phyloP scores from a whole-genome alignment of 1,284 basidiomycete species.

The Blastosporella zonata region DNA sequence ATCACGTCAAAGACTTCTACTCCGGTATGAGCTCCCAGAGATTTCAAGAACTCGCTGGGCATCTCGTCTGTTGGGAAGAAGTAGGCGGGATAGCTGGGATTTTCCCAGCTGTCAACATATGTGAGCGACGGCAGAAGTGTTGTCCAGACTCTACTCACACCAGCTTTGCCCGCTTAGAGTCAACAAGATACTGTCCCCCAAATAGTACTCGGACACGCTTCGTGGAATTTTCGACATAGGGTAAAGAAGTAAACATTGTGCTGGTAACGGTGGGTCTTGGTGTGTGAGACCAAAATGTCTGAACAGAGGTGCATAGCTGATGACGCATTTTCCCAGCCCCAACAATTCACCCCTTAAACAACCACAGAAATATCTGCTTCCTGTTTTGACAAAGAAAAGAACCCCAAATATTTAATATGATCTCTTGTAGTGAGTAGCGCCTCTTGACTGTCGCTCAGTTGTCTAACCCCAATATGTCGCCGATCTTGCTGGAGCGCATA shows the following conservation, averaged over 20 bases:
- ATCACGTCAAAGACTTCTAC: conserved; percentile 45
- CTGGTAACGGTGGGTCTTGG: neutral
- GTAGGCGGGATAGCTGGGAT: conserved; percentile 50
- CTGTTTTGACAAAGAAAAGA: too few relatives aligned
- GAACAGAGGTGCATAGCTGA: neutral
- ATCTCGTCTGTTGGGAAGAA: conserved; percentile 49
- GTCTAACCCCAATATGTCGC: too few relatives aligned
- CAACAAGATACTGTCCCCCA: conserved; percentile 49
- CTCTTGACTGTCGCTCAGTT: too few relatives aligned
- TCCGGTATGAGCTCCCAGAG: conserved; percentile 26
- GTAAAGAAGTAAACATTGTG: conserved; percentile 32
- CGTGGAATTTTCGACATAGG: conserved; percentile 40
- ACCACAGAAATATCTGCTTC: too few relatives aligned
- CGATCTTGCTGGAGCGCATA: too few relatives aligned
- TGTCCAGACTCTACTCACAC: conserved; percentile 43
- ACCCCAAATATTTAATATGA: too few relatives aligned
- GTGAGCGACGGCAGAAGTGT: neutral
- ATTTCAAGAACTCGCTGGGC: conserved; percentile 38
- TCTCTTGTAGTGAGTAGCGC: too few relatives aligned
- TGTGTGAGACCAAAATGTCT: conserved; percentile 9
- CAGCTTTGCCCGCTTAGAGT: conserved; percentile 51
- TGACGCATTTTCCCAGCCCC: neutral
- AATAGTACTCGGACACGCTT: conserved; percentile 57
- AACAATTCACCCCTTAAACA: too few relatives aligned
- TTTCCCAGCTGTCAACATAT: conserved; percentile 47